These are phyloP conservation scores for Aspergillus neoniger DNA, from an alignment of 2,329 filamentous ascomycete genomes.

Conservation along the genomic window DNA sequence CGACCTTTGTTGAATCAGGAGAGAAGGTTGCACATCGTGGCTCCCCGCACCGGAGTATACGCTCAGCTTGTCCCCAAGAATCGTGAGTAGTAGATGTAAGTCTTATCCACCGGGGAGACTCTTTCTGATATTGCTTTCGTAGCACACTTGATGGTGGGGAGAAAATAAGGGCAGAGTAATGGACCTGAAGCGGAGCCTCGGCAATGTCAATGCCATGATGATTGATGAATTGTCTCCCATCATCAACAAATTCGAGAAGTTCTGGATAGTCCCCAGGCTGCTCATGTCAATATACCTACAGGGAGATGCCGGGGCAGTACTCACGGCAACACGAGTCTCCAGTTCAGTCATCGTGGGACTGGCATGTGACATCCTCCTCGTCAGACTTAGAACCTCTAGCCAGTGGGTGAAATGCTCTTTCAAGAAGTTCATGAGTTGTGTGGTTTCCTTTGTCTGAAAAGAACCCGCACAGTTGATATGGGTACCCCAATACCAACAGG, in stretches of 20 bases:
- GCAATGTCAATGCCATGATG: neutral
- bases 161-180: neutral
- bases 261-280: neutral
- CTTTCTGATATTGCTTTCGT: neutral
- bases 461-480: neutral
- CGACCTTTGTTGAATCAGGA: too few species aligned
- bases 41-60: too few species aligned
- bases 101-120: neutral
- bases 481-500: neutral
- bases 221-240: neutral
- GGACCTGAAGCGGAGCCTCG: neutral
- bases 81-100: too few species aligned
- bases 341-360: neutral
- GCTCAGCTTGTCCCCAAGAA: too few species aligned
- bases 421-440: neutral
- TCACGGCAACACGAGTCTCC: neutral
- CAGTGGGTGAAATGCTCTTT: neutral
- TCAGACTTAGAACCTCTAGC: neutral
- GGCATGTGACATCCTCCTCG: neutral
- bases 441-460: neutral
- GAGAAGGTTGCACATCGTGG: too few species aligned
- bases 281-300: neutral
- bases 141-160: neutral
- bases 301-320: neutral
- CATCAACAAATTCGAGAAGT: neutral